These are phyloP conservation scores for Calocybe cyanea DNA, from an alignment of 768 basidiomycete species.

Conservation along the genomic window DNA sequence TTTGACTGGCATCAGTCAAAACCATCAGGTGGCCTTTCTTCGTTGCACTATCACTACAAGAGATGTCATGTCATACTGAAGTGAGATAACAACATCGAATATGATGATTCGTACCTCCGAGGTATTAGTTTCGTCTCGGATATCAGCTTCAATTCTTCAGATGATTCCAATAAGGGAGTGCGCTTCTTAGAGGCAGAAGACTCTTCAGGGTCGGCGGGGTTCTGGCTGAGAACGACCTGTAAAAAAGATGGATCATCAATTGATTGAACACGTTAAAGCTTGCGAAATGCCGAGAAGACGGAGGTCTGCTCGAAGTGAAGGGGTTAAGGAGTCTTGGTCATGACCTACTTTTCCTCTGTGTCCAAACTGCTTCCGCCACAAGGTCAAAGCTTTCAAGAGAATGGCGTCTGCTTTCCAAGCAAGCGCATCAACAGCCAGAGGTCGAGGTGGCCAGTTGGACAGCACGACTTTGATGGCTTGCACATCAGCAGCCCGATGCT, in stretches of 20 bases:
- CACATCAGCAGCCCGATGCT: conserved; percentile 80
- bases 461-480: conserved; percentile 84
- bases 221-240: conserved; percentile 78
- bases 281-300: no score
- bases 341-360: conserved; percentile 65
- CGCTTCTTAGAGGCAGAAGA: conserved; percentile 26
- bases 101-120: conserved; percentile 46
- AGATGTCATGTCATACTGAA: conserved; percentile 1
- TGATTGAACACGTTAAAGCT: background rate
- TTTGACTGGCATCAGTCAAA: conserved; percentile 74
- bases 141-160: conserved; percentile 62
- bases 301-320: no score
- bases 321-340: background rate
- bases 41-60: conserved; percentile 66
- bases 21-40: conserved; percentile 84
- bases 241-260: conserved; percentile 11
- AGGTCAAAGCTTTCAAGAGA: conserved; percentile 58
- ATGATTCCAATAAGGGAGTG: conserved; percentile 30
- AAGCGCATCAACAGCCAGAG: conserved; percentile 47
- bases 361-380: conserved; percentile 87
- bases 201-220: conserved; percentile 57
- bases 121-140: conserved; percentile 72
- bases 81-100: conserved; percentile 4
- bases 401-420: conserved; percentile 68
- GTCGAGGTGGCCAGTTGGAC: conserved; percentile 46